phyloP scores from a whole-genome alignment of 2,329 filamentous ascomycete species.

The Ophiostoma triangulosporum region DNA sequence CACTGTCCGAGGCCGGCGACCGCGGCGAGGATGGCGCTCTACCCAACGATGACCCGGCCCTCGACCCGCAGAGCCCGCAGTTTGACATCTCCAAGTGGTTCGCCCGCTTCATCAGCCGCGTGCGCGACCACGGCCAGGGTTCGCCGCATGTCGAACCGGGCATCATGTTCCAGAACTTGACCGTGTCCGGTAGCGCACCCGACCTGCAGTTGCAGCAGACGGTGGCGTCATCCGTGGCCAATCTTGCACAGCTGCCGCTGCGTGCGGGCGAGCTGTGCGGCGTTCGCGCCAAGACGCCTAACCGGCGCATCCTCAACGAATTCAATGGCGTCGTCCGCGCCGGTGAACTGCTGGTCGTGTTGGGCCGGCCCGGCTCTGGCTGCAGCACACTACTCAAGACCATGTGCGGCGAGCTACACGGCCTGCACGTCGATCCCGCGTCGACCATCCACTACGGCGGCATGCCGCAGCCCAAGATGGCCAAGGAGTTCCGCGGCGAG shows the following conservation, averaged over 20 bases:
- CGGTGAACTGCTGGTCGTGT: conserved; percentile 43
- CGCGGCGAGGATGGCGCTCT: conserved; percentile 28
- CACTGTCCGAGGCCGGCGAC: conserved; percentile 29
- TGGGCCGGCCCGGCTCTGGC: conserved; percentile 44
- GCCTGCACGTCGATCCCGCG: conserved; percentile 35
- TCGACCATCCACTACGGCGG: conserved; percentile 51
- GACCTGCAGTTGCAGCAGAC: conserved; percentile 58
- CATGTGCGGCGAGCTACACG: conserved; percentile 45
- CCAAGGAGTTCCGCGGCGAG: conserved; percentile 48
- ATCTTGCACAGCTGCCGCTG: conserved; percentile 34
- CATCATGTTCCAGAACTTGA: conserved; percentile 52
- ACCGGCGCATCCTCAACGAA: conserved; percentile 51
- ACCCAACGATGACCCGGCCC: neutral
- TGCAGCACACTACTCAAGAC: conserved; percentile 45
- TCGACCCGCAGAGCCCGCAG: conserved; percentile 15
- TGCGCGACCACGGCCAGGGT: conserved; percentile 35
- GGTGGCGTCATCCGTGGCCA: conserved; percentile 44
- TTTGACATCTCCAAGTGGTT: conserved; percentile 44
- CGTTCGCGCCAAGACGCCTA: conserved; percentile 42
- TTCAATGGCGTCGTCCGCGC: conserved; percentile 41
- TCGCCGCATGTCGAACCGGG: conserved; percentile 43
- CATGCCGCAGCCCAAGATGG: conserved; percentile 38
- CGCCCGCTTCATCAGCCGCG: conserved; percentile 39
- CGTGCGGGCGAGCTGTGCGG: conserved; percentile 35
- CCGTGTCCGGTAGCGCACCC: conserved; percentile 52